These are phyloP conservation scores for Penicillium nucicola DNA, from an alignment of 495 filamentous ascomycete genomes.

Conservation along the genomic window DNA sequence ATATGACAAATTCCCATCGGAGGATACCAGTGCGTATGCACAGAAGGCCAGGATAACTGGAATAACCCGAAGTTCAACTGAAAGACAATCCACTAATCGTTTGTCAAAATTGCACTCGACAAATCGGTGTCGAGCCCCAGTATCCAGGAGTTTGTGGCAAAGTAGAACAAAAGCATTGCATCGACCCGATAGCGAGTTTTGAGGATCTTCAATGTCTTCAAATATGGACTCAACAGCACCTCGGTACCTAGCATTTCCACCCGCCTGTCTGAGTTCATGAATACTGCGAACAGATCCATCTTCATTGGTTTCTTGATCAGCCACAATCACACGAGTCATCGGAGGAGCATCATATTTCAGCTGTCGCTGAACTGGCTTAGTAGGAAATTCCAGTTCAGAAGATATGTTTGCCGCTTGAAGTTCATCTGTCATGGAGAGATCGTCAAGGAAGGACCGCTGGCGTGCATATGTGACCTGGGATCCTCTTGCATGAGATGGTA, in stretches of 20 bases:
- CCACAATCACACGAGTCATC: conserved; percentile 12
- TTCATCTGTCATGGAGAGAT: conserved; percentile 22
- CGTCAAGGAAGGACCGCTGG: conserved; percentile 57
- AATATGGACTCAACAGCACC: conserved; percentile 79
- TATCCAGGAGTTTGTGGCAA: conserved; percentile 66
- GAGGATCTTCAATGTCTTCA: conserved; percentile 70
- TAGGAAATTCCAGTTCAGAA: background rate
- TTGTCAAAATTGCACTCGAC: conserved; percentile 70
- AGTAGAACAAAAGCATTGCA: conserved; percentile 64
- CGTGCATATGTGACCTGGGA: conserved; percentile 60
- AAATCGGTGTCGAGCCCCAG: conserved; percentile 65
- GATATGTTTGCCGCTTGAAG: conserved; percentile 1
- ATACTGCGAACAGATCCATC: conserved; percentile 70
- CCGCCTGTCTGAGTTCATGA: conserved; percentile 85
- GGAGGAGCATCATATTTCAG: conserved; percentile 5
- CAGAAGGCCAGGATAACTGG: conserved; percentile 30
- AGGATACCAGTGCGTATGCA: conserved; percentile 28
- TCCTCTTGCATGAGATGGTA: conserved; percentile 26
- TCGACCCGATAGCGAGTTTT: conserved; percentile 43
- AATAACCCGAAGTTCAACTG: conserved; percentile 28
- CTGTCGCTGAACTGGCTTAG: conserved; percentile 5
- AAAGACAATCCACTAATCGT: conserved; percentile 51
- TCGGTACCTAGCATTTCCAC: conserved; percentile 76
- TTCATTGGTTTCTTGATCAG: conserved; percentile 52
- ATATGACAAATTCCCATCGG: conserved; percentile 23